Base-by-base conservation (phyloP, 495 filamentous ascomycete species). In the Annulohypoxylon nitens region DNA sequence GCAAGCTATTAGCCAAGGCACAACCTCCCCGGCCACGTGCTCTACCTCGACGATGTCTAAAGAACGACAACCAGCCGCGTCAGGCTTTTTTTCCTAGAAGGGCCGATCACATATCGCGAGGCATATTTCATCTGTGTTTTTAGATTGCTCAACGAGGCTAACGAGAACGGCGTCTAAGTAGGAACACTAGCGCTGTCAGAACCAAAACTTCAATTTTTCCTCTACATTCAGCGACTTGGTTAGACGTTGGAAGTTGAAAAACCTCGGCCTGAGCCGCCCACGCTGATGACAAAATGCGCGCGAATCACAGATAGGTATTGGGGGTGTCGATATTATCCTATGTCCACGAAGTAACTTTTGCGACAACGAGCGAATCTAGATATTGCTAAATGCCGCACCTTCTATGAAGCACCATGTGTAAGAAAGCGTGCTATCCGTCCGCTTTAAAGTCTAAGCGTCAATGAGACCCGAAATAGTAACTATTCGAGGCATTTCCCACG, bases 21-120 rank as follows among this genome's bases (percentile, higher is more conserved):
- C 8, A n/a, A 39, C 18, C 33, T 58, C 34, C 1, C 8, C n/a
- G 3, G 10, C 54, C 55, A 59, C 36, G 55, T 59, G 36, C 55
- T 14, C 36, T 2, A 25, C 9, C 34, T 26, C 25, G 9, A 41
- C 18, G 14, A 25, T 10, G 25, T 59, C 4, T 3, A 37, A 43
- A 41, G 26, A 41, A 23, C 25, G 8, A 43, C 55, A 41, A 41
- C 55, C 16, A 41, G 20, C 37, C 34, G 37, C 55, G 34, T 59
- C 37, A 59, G 55, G 34, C 16, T 23, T 59, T 36, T 36, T 59
- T 59, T 41, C 9, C 30, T 37, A 58, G 33, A 11, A 20, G 34
- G 16, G 20, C 48, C 48, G 48, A 33, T 54, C 23, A 33, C 23
- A n/a, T 33, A 14, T 26, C 25, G 12, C 25, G 25, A 59, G 33